Evolutionary conservation across 352 stramenopile genomes (phyloP), one percentile per base, ranked within the genome.

Genomic region (Proteromonas lacertae): DNA sequence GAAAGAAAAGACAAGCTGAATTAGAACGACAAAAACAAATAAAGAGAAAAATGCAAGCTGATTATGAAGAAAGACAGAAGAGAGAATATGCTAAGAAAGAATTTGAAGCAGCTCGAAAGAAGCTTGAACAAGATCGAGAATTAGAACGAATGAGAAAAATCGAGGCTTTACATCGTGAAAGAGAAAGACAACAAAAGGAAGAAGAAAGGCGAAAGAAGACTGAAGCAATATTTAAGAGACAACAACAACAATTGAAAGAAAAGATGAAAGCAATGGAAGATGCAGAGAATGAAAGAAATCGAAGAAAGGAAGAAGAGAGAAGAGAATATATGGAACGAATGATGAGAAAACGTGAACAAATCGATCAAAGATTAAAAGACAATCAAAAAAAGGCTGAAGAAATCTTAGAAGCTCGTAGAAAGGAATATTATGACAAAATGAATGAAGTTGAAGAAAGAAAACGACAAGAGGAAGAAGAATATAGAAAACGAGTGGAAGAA

Each of bases 201-300:
- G 24, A 5, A 28, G 24, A 10, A 28, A 28, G 24, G 5, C 24
- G 5, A 10, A 28, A 28, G 24, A 28, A 28, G 10, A 28, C 5
- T 10, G 24, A 28, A 28, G 24, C 24, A 28, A 10, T 5, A 28
- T 59, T 70, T 23, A 58, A 68, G 20, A 57, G 63, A 29, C 60
- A 72, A 29, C 37, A 69, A 16, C 49, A 53, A 0, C 55, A 55
- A 1, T 42, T 65, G 12, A 47, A 58, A 1, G 59, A 65, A 16
- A 13, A 71, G 4, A 42, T 60, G n/a, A 47, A 56, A 1, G 52
- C 67, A 26, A 57, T 73, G 35, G 56, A 71, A 42, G 48, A 73
- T 26, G 46, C 64, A 2, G 50, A 10, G 29, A 71, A 18, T 58
- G 70, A 28, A 60, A 77, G 9, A 49, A 59, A 0, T 39, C 50